These are phyloP conservation scores for Thermothelomyces thermophilus DNA, from an alignment of 2,329 filamentous ascomycete genomes.

Conservation along the genomic window DNA sequence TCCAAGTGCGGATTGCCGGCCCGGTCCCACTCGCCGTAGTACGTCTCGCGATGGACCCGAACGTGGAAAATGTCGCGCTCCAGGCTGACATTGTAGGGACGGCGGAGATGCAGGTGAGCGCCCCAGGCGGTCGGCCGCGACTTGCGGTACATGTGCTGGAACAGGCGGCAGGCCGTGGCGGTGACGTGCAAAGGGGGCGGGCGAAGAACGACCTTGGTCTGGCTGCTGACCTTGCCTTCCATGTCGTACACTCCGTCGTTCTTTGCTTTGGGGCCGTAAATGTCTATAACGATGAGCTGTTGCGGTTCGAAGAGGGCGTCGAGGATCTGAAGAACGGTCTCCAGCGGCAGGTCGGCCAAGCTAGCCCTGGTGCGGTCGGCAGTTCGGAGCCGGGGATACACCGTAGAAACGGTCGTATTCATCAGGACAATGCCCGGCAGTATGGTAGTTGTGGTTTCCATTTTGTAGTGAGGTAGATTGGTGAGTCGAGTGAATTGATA, in stretches of 20 bases:
- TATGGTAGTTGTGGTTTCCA: too few relatives aligned
- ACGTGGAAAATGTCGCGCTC: background rate
- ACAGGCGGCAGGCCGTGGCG: background rate
- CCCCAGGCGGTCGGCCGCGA: background rate
- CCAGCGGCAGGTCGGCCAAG: background rate
- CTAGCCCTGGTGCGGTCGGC: background rate
- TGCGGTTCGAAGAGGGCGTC: background rate
- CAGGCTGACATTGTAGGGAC: background rate
- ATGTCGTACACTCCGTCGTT: background rate
- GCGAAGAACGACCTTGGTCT: background rate
- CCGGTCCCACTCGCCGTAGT: background rate
- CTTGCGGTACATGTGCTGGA: slow-evolving; percentile 1
- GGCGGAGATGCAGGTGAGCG: background rate
- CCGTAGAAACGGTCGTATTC: background rate
- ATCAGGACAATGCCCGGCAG: background rate
- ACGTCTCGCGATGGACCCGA: background rate
- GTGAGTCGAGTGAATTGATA: too few relatives aligned
- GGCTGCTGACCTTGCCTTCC: background rate
- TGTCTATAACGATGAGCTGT: background rate
- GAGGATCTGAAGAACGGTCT: background rate
- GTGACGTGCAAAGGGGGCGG: background rate
- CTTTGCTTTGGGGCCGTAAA: background rate
- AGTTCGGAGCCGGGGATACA: background rate
- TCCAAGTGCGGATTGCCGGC: background rate
- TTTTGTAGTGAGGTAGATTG: too few relatives aligned